Percentiles rank a stretch among this genome's conserved stretches.
phyloP scores from a whole-genome alignment of 306 rosid species.

The Ammopiptanthus mongolicus region DNA sequence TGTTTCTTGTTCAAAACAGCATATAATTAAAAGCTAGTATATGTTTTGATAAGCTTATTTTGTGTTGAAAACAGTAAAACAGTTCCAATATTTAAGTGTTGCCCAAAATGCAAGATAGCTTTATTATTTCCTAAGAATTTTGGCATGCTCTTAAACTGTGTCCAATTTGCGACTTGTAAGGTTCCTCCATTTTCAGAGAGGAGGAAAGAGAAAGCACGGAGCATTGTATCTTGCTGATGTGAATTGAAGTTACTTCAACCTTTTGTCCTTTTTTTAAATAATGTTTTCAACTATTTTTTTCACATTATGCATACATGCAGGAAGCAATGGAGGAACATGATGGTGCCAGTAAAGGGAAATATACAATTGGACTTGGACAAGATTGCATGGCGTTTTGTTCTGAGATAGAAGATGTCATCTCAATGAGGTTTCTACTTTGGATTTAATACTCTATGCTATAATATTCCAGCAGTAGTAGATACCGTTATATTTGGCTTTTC shows the following conservation, averaged over 20 bases:
- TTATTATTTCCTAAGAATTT: background rate
- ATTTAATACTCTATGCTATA: background rate
- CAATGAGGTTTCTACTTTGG: conserved; percentile 60
- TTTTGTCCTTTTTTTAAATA: background rate
- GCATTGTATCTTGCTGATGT: background rate
- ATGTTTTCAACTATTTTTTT: conserved; percentile 3
- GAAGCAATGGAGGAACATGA: conserved; percentile 85
- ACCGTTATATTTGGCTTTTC: background rate
- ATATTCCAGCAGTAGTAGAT: background rate
- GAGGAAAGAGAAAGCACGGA: background rate
- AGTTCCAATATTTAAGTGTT: background rate
- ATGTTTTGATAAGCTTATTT: no score
- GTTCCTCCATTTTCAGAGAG: background rate
- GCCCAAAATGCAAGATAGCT: background rate
- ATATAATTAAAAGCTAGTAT: no score
- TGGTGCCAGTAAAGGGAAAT: conserved; percentile 88
- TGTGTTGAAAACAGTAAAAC: no score
- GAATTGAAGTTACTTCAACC: background rate
- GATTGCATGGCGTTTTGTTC: conserved; percentile 90
- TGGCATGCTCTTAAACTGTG: background rate
- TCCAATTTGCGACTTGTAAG: background rate
- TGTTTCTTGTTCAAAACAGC: no score
- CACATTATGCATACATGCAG: conserved; percentile 31
- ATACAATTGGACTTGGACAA: conserved; percentile 89
- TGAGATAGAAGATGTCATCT: conserved; percentile 88